Conservation (phyloP, 2,329 filamentous ascomycete genomes). For the Pyrenochaeta sp. region DNA sequence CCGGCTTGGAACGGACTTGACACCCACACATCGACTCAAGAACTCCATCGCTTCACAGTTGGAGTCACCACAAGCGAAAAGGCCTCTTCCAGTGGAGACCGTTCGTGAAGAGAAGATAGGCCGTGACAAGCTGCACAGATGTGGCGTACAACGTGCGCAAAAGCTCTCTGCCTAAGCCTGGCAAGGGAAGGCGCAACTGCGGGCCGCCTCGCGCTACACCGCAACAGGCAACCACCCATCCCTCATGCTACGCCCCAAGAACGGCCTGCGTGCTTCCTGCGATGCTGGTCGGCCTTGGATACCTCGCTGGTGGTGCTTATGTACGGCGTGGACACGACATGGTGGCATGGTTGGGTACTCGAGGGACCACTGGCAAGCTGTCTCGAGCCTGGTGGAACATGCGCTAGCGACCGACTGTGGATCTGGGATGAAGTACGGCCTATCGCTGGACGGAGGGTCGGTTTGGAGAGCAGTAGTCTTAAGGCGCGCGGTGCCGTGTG, state of each 20-base stretch:
- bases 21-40: no score
- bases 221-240: no score
- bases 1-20: no score
- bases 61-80: not conserved
- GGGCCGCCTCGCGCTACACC: no score
- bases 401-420: slow-evolving; percentile 1
- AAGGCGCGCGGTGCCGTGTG: not conserved
- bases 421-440: slow-evolving; percentile 15
- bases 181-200: slow-evolving; percentile 16
- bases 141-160: slow-evolving; percentile 29
- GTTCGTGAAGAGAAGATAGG: not conserved
- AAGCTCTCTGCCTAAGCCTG: slow-evolving; percentile 21
- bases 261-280: slow-evolving; percentile 1
- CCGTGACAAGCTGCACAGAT: not conserved
- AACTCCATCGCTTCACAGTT: not conserved
- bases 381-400: slow-evolving; percentile 5
- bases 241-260: no score
- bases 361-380: slow-evolving; percentile 5
- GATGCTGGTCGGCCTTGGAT: not conserved
- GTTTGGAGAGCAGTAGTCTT: not conserved
- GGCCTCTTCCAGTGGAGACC: no score
- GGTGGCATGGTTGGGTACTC: slow-evolving; percentile 2
- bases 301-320: slow-evolving; percentile 1
- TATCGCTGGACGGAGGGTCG: slow-evolving; percentile 1
- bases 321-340: not conserved